A percentile compares a stretch with the other conserved stretches of the same genome.
Conservation (phyloP, 2,329 filamentous ascomycete species). For the Xylariaceae sp. region DNA sequence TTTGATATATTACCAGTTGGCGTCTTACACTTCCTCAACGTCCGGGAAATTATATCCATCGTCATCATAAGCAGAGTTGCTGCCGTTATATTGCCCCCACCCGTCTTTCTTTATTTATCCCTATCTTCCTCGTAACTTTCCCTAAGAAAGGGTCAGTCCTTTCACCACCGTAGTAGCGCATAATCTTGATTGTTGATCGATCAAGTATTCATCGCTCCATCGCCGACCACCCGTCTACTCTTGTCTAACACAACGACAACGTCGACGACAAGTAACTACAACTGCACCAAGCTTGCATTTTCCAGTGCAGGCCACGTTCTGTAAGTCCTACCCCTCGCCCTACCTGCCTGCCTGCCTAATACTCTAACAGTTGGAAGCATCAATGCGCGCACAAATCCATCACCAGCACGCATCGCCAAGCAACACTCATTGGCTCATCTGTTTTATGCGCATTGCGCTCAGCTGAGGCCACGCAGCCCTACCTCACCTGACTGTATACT, state of each 20-base stretch:
- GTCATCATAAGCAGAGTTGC: not conserved
- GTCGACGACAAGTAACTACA: not conserved
- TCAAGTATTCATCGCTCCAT: constrained; percentile 11
- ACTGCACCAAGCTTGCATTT: not conserved
- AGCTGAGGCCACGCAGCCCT: constrained; percentile 1
- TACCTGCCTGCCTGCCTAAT: not conserved
- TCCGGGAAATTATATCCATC: not conserved
- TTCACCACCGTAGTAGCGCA: constrained; percentile 6
- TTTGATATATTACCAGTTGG: not conserved
- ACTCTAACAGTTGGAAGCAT: not conserved
- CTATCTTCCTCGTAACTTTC: not conserved
- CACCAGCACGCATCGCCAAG: not conserved
- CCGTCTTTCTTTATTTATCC: not conserved
- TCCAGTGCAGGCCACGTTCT: not conserved
- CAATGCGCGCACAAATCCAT: not conserved
- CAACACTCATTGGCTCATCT: not conserved
- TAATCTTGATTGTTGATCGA: constrained; percentile 25
- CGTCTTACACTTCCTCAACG: not conserved
- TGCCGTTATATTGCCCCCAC: not conserved
- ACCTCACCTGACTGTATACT: not conserved
- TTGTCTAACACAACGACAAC: not conserved
- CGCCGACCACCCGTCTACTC: not conserved
- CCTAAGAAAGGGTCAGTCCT: constrained; percentile 4
- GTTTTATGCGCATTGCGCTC: too few relatives aligned
- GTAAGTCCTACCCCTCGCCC: not conserved